Evolutionary conservation across 2,329 filamentous ascomycete genomes (phyloP), one percentile per base, ranked within the genome.

Genomic region (Exophiala xenobiotica): DNA sequence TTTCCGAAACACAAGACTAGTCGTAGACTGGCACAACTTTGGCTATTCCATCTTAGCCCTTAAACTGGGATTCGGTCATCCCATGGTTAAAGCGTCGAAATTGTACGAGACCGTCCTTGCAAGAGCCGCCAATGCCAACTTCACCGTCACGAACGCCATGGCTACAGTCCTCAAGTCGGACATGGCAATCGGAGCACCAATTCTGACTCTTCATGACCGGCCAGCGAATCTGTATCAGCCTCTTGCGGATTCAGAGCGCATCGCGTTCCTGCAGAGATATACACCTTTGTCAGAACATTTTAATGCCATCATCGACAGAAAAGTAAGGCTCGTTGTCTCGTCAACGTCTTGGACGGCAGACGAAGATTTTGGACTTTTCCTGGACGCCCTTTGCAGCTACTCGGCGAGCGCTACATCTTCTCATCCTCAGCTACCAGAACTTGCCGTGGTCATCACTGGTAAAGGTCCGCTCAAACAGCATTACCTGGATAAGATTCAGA

Each of bases 11-110:
- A 95, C 88, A 31, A 81, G 82, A 50, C 79, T 99, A 3, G 78
- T 97, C 54, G 87, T 97, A 49, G 93, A 99, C 74, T 99, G 93
- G 93, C 93, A 99, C 75, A 99, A 99, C 71, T 97, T 96, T 70
- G 93, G 92, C 61, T 96, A 92, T 78, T 92, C 90, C 6, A 95
- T 99, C 62, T 81, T 99, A 3, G 87, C 79, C 1, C 69, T 86
- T 42, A 85, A 84, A 56, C 73, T 87, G 1, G 81, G 82, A 0
- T 58, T 71, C 1, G 69, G 66, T 4, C 88, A 95, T 64, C 86
- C 86, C 0, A 79, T 96, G n/a, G 90, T 96, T 6, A 77, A 72
- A 22, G 66, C 95, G 6, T 88, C 92, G 19, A 83, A 83, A 57
- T 77, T 78, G 65, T 96, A 96, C 65, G 93, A 99, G 70, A 79